Base-by-base conservation (phyloP, 352 stramenopile genomes). In the Pythium volutum region DNA sequence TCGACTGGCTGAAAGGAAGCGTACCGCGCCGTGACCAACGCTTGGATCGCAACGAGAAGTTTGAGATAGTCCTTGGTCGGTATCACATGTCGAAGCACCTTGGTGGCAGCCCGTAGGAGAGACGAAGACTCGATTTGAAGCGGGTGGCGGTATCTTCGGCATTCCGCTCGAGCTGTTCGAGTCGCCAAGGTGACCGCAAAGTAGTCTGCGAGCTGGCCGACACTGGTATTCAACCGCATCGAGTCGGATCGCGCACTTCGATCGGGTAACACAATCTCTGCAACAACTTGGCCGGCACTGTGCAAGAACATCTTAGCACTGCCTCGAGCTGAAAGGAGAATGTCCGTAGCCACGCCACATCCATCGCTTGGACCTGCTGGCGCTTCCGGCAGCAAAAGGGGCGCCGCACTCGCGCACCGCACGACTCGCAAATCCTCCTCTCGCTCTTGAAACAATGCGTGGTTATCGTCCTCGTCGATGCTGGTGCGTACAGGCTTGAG, bases 381-480 rank as follows among this genome's bases (percentile, higher is more conserved):
- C 5, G 8, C 47, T 23, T 25, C 39, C 2, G 12, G 12, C 7
- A 56, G 52, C 1, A 29, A 9, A 27, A 68, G 12, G 1, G 61
- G 47, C 1, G 48, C 29, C n/a, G 62, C 62, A 20, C 31, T 60
- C 38, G 39, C 39, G 27, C 62, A 69, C 1, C 48, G 55, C 8
- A 69, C 12, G 8, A 56, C 62, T 10, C 18, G 55, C 14, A 69
- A 23, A 48, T 69, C 50, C 20, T 39, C 23, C 18, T 64, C 62
- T 14, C 54, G 62, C 7, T 65, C 55, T 18, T 25, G 50, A 41
- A 70, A 48, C 2, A 27, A n/a, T 1, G 41, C 38, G 18, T 23
- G 11, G 39, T 42, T 23, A 27, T 53, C 46, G 22, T 66, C 31
- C 22, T 46, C 42, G 39, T 15, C 42, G 23, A 26, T 23, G 9